Base-by-base conservation (phyloP, 2,329 filamentous ascomycete genomes). In the Lasiodiplodia gonubiensis region DNA sequence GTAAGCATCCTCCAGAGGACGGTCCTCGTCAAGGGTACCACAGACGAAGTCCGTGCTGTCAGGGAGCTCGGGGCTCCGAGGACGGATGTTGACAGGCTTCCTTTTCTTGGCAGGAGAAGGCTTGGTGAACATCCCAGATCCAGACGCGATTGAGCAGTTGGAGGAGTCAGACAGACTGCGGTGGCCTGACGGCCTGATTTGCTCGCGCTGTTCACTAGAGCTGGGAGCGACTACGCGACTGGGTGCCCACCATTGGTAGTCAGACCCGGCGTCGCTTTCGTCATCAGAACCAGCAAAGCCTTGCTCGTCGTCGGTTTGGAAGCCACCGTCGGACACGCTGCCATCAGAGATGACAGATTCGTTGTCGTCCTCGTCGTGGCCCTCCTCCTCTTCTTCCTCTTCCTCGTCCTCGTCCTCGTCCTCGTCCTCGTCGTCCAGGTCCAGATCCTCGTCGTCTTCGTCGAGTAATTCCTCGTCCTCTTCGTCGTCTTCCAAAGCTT, bases 11-110 rank as follows among this genome's bases (percentile, higher is more conserved):
- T 99, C 95, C n/a, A 98, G 81, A 2, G 93, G 93, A 53, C 93
- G 89, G 75, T 99, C 95, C 79, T 99, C 95, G 71, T 99, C 95
- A 23, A 99, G 85, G 1, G 95, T 99, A 68, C 95, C 95, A 75
- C 95, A 98, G n/a, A 99, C 95, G 72, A 99, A 99, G 78, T 99
- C 95, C 16, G 95, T 98, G 79, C 94, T 97, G 78, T 99, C 95
- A 1, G 95, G 95, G 12, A 99, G 84, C 75, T 97, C 93, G 2
- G 92, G 92, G 0, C 91, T 92, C 27, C 86, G 85, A 48, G 88
- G 86, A 25, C 89, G 89, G 71, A 90, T 88, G 70, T 85, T 87
- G 55, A 80, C 74, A 49, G 82, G 82, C 52, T 77, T 82, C 85
- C 84, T 81, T 78, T 79, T 73, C 77, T 83, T 76, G 70, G 74